These are phyloP conservation scores for Pezizomycotina sp. DNA, from an alignment of 2,329 filamentous ascomycete genomes.

Conservation along the genomic window DNA sequence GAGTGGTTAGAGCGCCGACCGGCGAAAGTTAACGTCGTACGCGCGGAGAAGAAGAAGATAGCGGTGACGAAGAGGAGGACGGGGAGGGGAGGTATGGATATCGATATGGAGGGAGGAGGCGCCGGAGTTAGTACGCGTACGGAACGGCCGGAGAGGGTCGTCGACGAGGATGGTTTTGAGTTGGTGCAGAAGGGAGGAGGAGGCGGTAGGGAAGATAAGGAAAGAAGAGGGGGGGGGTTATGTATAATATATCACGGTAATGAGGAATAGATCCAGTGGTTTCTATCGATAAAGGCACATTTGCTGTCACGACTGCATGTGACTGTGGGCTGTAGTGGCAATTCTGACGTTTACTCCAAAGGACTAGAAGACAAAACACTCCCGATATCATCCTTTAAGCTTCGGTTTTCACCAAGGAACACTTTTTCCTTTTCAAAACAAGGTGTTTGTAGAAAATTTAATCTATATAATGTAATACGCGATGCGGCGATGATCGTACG, in stretches of 20 bases:
- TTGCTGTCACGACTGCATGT: slow-evolving; percentile 1
- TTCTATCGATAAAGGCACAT: neutral
- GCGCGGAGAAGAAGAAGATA: slow-evolving; percentile 39
- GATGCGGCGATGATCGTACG: too few relatives aligned
- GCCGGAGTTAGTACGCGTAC: slow-evolving; percentile 42
- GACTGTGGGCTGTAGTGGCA: slow-evolving; percentile 3
- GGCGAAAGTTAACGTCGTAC: slow-evolving; percentile 40
- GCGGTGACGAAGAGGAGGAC: slow-evolving; percentile 4
- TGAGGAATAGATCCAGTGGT: slow-evolving; percentile 35
- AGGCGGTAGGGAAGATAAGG: slow-evolving; percentile 11
- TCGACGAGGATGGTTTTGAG: slow-evolving; percentile 63
- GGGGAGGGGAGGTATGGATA: slow-evolving; percentile 28
- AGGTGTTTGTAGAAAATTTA: too few relatives aligned
- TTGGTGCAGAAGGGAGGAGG: slow-evolving; percentile 22
- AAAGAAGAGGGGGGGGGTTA: slow-evolving; percentile 7
- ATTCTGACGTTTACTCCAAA: neutral
- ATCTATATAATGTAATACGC: too few relatives aligned
- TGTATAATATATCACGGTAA: slow-evolving; percentile 33
- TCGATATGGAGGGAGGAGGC: slow-evolving; percentile 58
- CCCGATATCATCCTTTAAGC: too few relatives aligned
- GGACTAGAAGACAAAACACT: too few relatives aligned
- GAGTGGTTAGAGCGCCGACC: slow-evolving; percentile 38
- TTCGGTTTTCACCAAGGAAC: too few relatives aligned
- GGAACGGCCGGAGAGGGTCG: slow-evolving; percentile 51
- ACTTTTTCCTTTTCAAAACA: too few relatives aligned